phyloP scores from a whole-genome alignment of 345 rosid genomes.

The Fremontodendron californicum region DNA sequence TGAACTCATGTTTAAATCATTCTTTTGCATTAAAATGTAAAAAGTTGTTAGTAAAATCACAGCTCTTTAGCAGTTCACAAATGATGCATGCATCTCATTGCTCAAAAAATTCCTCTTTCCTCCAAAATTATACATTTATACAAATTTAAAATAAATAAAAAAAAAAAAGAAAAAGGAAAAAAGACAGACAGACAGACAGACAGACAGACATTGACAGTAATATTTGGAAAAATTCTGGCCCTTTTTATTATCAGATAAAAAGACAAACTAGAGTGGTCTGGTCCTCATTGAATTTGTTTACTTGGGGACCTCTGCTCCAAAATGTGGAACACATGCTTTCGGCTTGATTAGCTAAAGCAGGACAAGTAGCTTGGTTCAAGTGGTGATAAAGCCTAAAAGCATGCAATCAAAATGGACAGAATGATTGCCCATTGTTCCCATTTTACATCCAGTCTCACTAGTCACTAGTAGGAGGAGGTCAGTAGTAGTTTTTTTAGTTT shows the following conservation, averaged over 20 bases:
- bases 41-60: too few species aligned
- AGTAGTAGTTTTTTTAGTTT: not conserved
- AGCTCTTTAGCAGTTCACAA: too few species aligned
- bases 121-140: too few species aligned
- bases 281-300: not conserved
- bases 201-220: not conserved
- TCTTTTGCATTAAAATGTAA: too few species aligned
- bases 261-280: not conserved
- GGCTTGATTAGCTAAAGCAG: not conserved
- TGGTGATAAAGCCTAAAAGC: not conserved
- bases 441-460: not conserved
- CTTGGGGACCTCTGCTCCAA: not conserved
- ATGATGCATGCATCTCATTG: too few species aligned
- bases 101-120: too few species aligned
- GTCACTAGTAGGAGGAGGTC: not conserved
- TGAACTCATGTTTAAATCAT: too few species aligned
- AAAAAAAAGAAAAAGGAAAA: too few species aligned
- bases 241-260: not conserved
- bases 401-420: not conserved
- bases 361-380: not conserved
- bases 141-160: too few species aligned
- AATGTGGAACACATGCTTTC: not conserved
- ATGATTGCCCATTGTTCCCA: not conserved
- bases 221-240: not conserved
- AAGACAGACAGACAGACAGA: not conserved